These are phyloP conservation scores for Cyclotella atomus DNA, from an alignment of 108 stramenopile genomes.

Conservation along the genomic window DNA sequence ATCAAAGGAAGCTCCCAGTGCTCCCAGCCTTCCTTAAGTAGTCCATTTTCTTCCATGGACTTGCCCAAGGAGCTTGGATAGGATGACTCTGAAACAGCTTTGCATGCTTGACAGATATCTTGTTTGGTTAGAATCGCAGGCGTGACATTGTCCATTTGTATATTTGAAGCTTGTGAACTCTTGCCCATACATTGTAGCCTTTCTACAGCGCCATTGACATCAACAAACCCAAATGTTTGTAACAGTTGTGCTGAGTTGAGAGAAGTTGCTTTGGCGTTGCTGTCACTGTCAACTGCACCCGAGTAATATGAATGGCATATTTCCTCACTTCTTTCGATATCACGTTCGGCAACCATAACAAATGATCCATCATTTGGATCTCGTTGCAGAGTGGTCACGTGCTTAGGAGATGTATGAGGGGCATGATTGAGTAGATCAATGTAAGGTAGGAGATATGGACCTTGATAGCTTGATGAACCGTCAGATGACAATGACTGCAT, in stretches of 20 bases:
- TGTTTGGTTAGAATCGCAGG: conserved; percentile 56
- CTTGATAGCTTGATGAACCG: conserved; percentile 33
- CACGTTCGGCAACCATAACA: conserved; percentile 75
- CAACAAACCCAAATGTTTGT: conserved; percentile 89
- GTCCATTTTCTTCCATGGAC: conserved; percentile 37
- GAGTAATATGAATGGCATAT: conserved; percentile 79
- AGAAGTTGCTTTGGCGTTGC: conserved; percentile 1
- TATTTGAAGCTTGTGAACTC: background rate
- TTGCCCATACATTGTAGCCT: background rate
- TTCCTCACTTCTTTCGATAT: conserved; percentile 67
- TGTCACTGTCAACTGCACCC: background rate
- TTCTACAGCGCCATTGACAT: conserved; percentile 16
- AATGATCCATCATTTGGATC: conserved; percentile 54
- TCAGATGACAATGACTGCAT: conserved; percentile 23
- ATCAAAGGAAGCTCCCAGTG: conserved; percentile 41
- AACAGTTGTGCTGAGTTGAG: conserved; percentile 74
- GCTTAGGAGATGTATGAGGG: conserved; percentile 34
- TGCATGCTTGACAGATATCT: conserved; percentile 56
- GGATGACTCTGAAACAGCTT: conserved; percentile 25
- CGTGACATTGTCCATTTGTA: conserved; percentile 19
- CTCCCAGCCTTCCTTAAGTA: conserved; percentile 47
- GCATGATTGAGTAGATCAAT: conserved; percentile 86
- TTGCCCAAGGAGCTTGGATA: conserved; percentile 29
- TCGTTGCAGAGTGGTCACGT: conserved; percentile 67
- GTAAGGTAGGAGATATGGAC: conserved; percentile 79